Evolutionary conservation across 208 protist species (phyloP), one percentile per base, ranked within the genome.

Genomic region (Trypanosoma avium): DNA sequence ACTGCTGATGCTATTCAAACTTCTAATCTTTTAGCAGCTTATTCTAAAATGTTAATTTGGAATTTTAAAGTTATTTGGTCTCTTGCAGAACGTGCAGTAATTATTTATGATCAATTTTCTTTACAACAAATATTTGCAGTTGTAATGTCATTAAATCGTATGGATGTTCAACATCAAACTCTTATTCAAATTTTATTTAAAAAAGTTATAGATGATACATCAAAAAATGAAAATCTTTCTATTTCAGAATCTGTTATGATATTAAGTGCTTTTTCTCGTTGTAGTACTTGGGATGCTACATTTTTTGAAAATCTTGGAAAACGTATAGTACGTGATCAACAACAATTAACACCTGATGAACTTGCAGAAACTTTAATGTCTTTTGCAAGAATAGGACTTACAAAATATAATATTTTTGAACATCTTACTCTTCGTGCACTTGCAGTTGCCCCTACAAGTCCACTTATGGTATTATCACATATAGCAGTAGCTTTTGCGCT

Each of bases 41-140:
- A 84, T 30, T 72, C 84, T 15, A 85, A 84, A 60, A 84, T 86
- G 84, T 61, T 94, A 7, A 75, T 94, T 6, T 92, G 84, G 84
- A 77, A 89, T 47, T 94, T 88, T 43, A 71, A 59, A 10, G 73
- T 91, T 2, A 53, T 86, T 30, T 79, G 82, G 56, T 73, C 77
- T 5, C 56, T 93, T 54, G 70, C 84, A 21, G 77, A 89, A 40
- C 75, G 80, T 17, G 49, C 40, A 21, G 62, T 54, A 12, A 65
- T 74, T n/a, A 66, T 73, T 43, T 22, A 55, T 22, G 68, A 59
- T 6, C 17, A 59, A 32, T 32, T 85, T 29, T 61, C 76, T 0
- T 60, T 90, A 9, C 43, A 43, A 26, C 74, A 86, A 58, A 61
- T 86, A 8, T 54, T 88, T 52, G 80, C 82, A 21, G 77, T 78